Conservation (phyloP, 176 grass and related monocot genomes). For the Raddia distichophylla region DNA sequence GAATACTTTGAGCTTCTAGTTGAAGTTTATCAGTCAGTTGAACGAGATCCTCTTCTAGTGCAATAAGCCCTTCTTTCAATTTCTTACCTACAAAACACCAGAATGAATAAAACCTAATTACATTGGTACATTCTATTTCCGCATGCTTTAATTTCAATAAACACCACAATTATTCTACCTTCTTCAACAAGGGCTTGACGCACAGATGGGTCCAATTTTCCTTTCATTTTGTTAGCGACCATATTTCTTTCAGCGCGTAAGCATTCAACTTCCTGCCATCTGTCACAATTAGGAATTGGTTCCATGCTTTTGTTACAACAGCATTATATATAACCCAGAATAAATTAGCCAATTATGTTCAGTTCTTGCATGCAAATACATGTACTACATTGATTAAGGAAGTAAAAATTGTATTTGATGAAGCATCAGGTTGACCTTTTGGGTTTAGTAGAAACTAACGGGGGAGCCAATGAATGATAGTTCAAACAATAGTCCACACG, state of each 20-base stretch:
- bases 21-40: constrained; percentile 84
- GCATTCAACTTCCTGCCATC: constrained; percentile 96
- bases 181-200: constrained; percentile 90
- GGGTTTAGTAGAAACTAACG: too few species aligned
- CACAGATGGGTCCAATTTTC: constrained; percentile 78
- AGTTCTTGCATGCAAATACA: background rate
- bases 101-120: constrained; percentile 14
- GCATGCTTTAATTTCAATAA: constrained; percentile 10
- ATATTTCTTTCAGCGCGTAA: constrained; percentile 92
- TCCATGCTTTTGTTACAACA: constrained; percentile 56
- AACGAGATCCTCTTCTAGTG: constrained; percentile 89
- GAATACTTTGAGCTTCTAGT: constrained; percentile 90
- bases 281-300: constrained; percentile 85
- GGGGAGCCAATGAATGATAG: background rate
- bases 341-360: constrained; percentile 25
- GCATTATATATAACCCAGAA: constrained; percentile 41
- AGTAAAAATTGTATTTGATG: too few species aligned
- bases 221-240: constrained; percentile 96
- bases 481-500: constrained; percentile 8
- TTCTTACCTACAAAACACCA: constrained; percentile 66
- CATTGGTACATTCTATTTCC: background rate
- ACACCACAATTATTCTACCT: constrained; percentile 49
- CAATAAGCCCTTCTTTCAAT: constrained; percentile 85
- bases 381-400: too few species aligned
- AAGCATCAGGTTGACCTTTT: too few species aligned